These are phyloP conservation scores for Lipomyces spencermartinsiae DNA, from an alignment of 805 yeast genomes.

Conservation along the genomic window DNA sequence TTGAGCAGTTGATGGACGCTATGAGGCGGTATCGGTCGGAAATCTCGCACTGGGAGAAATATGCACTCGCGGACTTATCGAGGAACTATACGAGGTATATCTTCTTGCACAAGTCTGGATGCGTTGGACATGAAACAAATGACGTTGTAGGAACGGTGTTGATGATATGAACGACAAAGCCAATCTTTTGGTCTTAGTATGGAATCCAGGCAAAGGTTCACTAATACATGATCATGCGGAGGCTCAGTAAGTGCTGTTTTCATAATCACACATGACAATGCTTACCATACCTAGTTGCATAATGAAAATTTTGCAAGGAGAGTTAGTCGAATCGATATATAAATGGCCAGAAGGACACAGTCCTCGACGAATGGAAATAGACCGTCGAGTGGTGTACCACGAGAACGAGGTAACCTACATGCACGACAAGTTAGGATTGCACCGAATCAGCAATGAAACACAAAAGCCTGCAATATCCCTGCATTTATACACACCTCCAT, in stretches of 20 bases:
- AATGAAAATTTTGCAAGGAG: constrained; percentile 70
- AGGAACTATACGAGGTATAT: constrained; percentile 54
- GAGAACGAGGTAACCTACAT: constrained; percentile 64
- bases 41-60: constrained; percentile 63
- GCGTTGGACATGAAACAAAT: not conserved
- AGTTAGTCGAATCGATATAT: constrained; percentile 62
- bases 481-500: constrained; percentile 79
- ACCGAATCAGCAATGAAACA: constrained; percentile 61
- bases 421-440: constrained; percentile 69
- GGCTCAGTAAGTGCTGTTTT: constrained; percentile 54
- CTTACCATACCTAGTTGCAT: constrained; percentile 52
- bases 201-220: constrained; percentile 71
- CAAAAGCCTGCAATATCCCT: constrained; percentile 61
- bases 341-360: constrained; percentile 52
- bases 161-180: constrained; percentile 74
- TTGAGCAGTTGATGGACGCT: constrained; percentile 52
- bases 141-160: constrained; percentile 65
- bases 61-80: constrained; percentile 59
- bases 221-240: constrained; percentile 77
- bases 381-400: constrained; percentile 42
- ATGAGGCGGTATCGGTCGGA: constrained; percentile 58
- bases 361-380: constrained; percentile 41
- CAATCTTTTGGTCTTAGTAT: constrained; percentile 67
- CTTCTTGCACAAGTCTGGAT: constrained; percentile 32
- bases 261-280: not conserved